Conservation (phyloP, 305 asterid species). For the Withania somnifera region DNA sequence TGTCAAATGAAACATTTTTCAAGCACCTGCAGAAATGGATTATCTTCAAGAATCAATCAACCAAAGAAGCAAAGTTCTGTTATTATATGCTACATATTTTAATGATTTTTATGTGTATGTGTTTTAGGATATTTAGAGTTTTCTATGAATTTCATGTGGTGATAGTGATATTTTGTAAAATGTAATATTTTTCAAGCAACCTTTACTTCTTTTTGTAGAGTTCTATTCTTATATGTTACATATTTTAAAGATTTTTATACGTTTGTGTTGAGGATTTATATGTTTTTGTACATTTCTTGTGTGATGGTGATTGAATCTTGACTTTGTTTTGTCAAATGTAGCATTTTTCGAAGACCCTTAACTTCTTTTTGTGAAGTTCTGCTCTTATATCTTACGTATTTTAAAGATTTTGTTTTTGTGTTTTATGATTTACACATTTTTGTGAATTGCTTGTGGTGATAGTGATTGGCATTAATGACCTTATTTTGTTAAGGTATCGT, state of each 20-base stretch:
- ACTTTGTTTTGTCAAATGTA: too few species aligned
- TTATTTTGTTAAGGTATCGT: neutral
- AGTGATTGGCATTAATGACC: neutral
- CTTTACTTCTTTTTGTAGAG: neutral
- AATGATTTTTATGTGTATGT: neutral
- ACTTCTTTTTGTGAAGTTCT: too few species aligned
- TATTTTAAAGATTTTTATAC: neutral
- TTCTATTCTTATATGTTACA: neutral
- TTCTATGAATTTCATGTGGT: neutral
- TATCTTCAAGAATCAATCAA: too few species aligned
- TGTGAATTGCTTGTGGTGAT: neutral
- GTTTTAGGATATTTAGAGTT: neutral
- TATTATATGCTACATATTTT: neutral
- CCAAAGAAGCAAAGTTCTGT: too few species aligned
- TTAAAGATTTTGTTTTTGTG: too few species aligned
- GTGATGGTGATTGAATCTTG: too few species aligned
- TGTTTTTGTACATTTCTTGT: neutral
- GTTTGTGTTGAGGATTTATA: neutral
- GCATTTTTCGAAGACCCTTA: too few species aligned
- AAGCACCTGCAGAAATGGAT: too few species aligned
- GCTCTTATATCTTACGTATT: too few species aligned
- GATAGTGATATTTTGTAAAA: neutral
- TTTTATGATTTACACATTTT: too few species aligned
- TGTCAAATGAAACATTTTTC: neutral
- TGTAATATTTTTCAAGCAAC: neutral